These are phyloP conservation scores for Rosa multiflora DNA, from an alignment of 306 rosid species.

Conservation along the genomic window DNA sequence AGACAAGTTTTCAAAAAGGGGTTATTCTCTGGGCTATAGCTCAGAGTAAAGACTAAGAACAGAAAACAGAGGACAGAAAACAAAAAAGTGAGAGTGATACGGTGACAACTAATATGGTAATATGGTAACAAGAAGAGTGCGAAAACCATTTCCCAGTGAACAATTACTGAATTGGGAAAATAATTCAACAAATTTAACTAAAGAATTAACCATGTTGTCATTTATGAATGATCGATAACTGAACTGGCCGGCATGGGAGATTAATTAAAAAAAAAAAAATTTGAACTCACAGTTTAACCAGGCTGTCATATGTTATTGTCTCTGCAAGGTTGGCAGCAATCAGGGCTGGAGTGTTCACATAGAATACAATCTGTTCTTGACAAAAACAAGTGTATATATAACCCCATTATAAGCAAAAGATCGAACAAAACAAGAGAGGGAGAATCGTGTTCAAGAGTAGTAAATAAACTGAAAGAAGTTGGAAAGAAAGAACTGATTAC, in stretches of 20 bases:
- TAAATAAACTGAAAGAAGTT: too few relatives aligned
- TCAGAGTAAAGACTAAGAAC: too few relatives aligned
- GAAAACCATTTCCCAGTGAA: too few relatives aligned
- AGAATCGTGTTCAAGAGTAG: neutral
- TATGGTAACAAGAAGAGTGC: too few relatives aligned
- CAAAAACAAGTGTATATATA: neutral
- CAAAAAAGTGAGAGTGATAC: too few relatives aligned
- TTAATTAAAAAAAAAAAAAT: neutral
- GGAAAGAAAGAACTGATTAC: conserved; percentile 7
- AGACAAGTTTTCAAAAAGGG: too few relatives aligned
- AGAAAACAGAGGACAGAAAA: too few relatives aligned
- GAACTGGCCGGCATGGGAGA: neutral
- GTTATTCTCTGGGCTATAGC: too few relatives aligned
- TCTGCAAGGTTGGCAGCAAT: conserved; percentile 38
- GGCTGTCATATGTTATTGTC: conserved; percentile 45
- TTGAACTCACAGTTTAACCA: conserved; percentile 43
- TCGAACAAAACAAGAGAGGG: neutral
- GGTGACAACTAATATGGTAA: too few relatives aligned
- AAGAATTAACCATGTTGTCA: neutral
- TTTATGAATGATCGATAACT: too few relatives aligned
- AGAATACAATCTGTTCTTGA: conserved; percentile 38
- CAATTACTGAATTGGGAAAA: neutral
- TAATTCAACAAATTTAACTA: neutral
- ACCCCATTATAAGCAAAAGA: too few relatives aligned
- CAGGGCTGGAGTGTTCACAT: conserved; percentile 51